phyloP scores from a whole-genome alignment of 768 basidiomycete genomes.

The Symmetrospora coprosmae region DNA sequence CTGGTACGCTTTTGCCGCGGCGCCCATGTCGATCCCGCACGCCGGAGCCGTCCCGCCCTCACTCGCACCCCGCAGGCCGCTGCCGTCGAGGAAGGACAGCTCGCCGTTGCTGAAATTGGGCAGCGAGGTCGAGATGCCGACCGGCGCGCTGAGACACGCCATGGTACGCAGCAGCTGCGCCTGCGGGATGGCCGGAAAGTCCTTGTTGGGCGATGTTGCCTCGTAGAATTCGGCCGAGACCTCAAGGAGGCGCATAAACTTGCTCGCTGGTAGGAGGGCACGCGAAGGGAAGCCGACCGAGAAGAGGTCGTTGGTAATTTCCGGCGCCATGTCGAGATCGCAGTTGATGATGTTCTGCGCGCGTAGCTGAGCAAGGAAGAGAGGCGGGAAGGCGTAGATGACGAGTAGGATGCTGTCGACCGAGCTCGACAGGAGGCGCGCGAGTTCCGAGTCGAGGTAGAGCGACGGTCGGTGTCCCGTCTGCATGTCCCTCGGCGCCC shows the following conservation, averaged over 20 bases:
- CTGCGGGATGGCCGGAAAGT: constrained; percentile 14
- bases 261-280: neutral
- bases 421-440: neutral
- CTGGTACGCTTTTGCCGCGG: constrained; percentile 4
- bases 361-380: constrained; percentile 14
- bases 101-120: neutral
- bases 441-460: constrained; percentile 6
- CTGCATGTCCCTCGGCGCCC: constrained; percentile 1
- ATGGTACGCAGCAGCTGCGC: constrained; percentile 14
- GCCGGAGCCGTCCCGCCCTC: too few relatives aligned
- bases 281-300: constrained; percentile 1
- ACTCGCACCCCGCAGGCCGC: too few relatives aligned
- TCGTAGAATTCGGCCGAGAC: constrained; percentile 22
- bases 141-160: neutral
- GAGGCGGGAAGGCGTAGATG: constrained; percentile 16
- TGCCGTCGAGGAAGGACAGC: neutral
- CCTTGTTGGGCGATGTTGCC: constrained; percentile 1
- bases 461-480: constrained; percentile 11
- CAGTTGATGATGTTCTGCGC: constrained; percentile 14
- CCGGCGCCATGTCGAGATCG: constrained; percentile 20
- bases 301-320: constrained; percentile 16
- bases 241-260: constrained; percentile 19
- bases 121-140: neutral
- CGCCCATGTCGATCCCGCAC: neutral
- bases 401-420: constrained; percentile 1